Evolutionary conservation across 2,329 filamentous ascomycete species (phyloP).

Genomic region (Fusarium chlamydosporum): DNA sequence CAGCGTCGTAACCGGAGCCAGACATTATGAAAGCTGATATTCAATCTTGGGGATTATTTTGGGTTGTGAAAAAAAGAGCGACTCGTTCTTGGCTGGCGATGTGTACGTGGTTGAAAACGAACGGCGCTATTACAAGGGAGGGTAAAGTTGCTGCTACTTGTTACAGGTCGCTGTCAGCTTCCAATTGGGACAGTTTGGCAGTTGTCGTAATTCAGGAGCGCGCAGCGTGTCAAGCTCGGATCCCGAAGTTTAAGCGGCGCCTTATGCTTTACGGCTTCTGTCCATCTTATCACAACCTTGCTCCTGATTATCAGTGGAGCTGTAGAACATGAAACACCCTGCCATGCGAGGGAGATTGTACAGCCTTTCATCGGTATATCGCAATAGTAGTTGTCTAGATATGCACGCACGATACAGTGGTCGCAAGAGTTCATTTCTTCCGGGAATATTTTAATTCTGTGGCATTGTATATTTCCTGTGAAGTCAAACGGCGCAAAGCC

Average conservation of each 20-base stretch:
- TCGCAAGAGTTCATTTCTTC: background rate
- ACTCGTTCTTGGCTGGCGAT: background rate
- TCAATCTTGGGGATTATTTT: background rate
- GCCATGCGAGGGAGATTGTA: slow-evolving; percentile 7
- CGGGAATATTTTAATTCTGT: background rate
- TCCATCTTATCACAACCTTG: slow-evolving; percentile 21
- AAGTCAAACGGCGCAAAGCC: background rate
- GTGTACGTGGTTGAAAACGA: slow-evolving; percentile 16
- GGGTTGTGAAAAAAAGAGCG: background rate
- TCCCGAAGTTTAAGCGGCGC: slow-evolving; percentile 48
- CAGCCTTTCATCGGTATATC: background rate
- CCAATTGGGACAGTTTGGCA: slow-evolving; percentile 51
- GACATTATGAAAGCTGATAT: slow-evolving; percentile 68
- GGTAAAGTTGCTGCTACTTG: slow-evolving; percentile 26
- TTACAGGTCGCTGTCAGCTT: slow-evolving; percentile 37
- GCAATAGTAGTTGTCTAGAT: background rate
- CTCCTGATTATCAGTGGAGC: slow-evolving; percentile 32
- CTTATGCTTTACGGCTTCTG: slow-evolving; percentile 5
- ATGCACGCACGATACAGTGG: background rate
- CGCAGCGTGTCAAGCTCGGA: slow-evolving; percentile 37
- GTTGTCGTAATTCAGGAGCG: slow-evolving; percentile 55
- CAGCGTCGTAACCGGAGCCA: slow-evolving; percentile 93
- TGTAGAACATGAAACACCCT: slow-evolving; percentile 18
- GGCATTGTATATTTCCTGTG: background rate
- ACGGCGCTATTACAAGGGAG: slow-evolving; percentile 32